Percentiles rank a stretch among this genome's conserved stretches.
These are phyloP conservation scores for Trametes meyenii DNA, from an alignment of 768 basidiomycete species.

Conservation along the genomic window DNA sequence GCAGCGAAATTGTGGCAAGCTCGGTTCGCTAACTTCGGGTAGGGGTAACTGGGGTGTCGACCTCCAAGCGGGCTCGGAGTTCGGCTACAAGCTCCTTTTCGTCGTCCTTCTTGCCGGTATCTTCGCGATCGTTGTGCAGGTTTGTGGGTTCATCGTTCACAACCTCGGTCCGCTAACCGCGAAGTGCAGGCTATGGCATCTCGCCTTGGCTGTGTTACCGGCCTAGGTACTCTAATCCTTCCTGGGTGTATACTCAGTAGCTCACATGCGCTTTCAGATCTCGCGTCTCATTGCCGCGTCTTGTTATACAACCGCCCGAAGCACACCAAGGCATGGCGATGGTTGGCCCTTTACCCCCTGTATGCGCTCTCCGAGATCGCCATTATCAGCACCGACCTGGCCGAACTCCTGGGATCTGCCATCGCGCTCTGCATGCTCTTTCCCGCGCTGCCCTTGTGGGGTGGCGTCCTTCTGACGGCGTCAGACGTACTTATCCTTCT, in stretches of 20 bases:
- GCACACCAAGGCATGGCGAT: conserved; percentile 42
- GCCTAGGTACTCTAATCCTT: conserved; percentile 55
- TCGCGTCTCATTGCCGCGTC: conserved; percentile 52
- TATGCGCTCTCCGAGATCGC: conserved; percentile 50
- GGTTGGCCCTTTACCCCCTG: conserved; percentile 48
- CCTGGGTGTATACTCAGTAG: neutral
- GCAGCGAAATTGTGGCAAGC: neutral
- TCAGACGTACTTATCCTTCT: conserved; percentile 60
- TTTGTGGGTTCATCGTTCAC: conserved; percentile 24
- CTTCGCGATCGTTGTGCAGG: conserved; percentile 84
- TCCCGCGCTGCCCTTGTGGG: conserved; percentile 51
- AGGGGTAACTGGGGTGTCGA: conserved; percentile 93
- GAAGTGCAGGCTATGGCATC: conserved; percentile 66
- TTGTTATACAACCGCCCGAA: conserved; percentile 47
- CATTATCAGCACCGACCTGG: conserved; percentile 59
- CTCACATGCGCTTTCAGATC: conserved; percentile 34
- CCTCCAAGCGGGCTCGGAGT: conserved; percentile 82
- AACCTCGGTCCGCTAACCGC: neutral
- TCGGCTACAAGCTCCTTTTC: conserved; percentile 86
- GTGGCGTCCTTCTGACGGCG: conserved; percentile 50
- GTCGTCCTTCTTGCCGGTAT: conserved; percentile 82
- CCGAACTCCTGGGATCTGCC: conserved; percentile 63
- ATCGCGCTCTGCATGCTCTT: conserved; percentile 59
- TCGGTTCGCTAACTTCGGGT: conserved; percentile 2
- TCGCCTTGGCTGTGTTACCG: conserved; percentile 81